Conservation (phyloP, 2,329 filamentous ascomycete genomes). For the Exophiala lecanii-corni region DNA sequence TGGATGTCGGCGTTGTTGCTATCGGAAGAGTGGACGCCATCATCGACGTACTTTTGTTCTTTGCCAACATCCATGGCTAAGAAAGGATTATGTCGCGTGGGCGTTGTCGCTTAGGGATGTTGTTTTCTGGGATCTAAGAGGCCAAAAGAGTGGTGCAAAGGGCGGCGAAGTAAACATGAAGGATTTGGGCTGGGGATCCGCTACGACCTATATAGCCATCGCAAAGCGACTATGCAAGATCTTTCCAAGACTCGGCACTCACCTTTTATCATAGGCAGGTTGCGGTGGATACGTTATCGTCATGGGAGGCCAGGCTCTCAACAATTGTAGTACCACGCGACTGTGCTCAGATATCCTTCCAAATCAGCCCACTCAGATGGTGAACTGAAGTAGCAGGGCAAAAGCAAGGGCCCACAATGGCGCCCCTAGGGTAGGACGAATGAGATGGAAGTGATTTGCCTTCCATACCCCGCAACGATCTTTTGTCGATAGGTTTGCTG, state of each 20-base stretch:
- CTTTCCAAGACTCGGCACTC: too few species aligned
- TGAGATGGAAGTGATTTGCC: too few species aligned
- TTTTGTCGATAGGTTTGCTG: too few species aligned
- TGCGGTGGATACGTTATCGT: too few species aligned
- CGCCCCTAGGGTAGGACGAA: too few species aligned
- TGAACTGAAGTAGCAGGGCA: too few species aligned
- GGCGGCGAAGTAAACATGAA: background rate
- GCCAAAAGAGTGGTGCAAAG: background rate
- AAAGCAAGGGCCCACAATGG: too few species aligned
- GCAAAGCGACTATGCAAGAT: too few species aligned
- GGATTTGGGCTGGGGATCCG: too few species aligned
- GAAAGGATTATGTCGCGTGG: background rate
- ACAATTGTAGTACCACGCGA: background rate
- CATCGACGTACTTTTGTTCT: constrained; percentile 1
- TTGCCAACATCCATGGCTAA: background rate
- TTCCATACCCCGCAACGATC: too few species aligned
- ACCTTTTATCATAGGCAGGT: too few species aligned
- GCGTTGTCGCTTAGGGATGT: background rate
- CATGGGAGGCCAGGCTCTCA: background rate
- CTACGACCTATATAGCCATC: background rate
- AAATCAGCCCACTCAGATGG: too few species aligned
- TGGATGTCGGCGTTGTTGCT: background rate
- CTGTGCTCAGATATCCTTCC: background rate
- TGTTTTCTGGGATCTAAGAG: constrained; percentile 4
- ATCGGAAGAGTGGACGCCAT: constrained; percentile 40